A percentile compares a stretch with the other conserved stretches of the same genome.
These are phyloP conservation scores for Dichotomocladium elegans DNA, from an alignment of 371 early-diverging fungal genomes.

Conservation along the genomic window DNA sequence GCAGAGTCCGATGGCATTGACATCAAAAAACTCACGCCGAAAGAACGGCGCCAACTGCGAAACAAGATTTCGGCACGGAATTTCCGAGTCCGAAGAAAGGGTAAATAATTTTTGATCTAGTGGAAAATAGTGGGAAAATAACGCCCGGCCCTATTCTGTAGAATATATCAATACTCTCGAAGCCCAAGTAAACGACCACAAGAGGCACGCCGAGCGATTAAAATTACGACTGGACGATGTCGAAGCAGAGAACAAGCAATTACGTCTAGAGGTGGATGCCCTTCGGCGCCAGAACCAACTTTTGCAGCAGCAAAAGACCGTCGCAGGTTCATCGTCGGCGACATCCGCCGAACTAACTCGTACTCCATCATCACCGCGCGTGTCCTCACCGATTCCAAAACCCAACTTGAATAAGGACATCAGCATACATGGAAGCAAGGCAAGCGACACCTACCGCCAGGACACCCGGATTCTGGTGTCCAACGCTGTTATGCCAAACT, in stretches of 20 bases:
- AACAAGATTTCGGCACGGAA: slow-evolving; percentile 89
- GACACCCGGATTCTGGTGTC: slow-evolving; percentile 43
- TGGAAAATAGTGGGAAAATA: neutral
- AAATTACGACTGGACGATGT: slow-evolving; percentile 38
- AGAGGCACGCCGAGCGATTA: slow-evolving; percentile 52
- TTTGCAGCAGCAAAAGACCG: slow-evolving; percentile 11
- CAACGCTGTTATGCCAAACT: slow-evolving; percentile 44
- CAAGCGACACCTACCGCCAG: slow-evolving; percentile 45
- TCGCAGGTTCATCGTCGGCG: slow-evolving; percentile 5
- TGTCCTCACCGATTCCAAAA: slow-evolving; percentile 30
- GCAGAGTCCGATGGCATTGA: slow-evolving; percentile 23
- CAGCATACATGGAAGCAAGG: slow-evolving; percentile 41
- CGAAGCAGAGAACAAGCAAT: slow-evolving; percentile 55
- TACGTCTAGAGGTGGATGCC: slow-evolving; percentile 53
- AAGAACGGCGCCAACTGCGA: slow-evolving; percentile 78
- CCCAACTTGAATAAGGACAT: slow-evolving; percentile 46
- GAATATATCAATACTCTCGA: slow-evolving; percentile 84
- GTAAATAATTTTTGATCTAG: slow-evolving; percentile 34
- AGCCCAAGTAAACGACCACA: slow-evolving; percentile 70
- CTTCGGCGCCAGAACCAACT: slow-evolving; percentile 40
- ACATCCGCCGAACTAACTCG: too few species aligned
- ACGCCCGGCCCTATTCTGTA: slow-evolving; percentile 12
- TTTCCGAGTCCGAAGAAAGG: slow-evolving; percentile 84
- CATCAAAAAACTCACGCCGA: slow-evolving; percentile 60
- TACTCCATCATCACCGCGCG: slow-evolving; percentile 31